phyloP scores from a whole-genome alignment of 306 rosid genomes.

The Oxytropis ochrocephala region DNA sequence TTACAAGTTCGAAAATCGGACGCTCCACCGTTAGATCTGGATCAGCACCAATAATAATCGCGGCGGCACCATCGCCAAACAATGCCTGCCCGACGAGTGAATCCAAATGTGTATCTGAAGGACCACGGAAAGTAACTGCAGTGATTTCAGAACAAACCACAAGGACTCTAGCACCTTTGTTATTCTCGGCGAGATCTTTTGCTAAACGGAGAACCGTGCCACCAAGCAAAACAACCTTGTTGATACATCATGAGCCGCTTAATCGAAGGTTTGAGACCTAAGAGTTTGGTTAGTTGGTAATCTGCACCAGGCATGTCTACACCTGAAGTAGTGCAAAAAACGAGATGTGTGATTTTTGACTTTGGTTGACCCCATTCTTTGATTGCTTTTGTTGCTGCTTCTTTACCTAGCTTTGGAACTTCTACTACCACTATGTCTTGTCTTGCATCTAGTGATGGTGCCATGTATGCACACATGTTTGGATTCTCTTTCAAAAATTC shows the following conservation, averaged over 20 bases:
- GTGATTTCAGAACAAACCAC: conserved; percentile 66
- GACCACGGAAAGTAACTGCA: conserved; percentile 62
- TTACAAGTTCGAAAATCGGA: conserved; percentile 35
- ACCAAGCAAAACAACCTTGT: conserved; percentile 59
- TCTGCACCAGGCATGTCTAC: conserved; percentile 69
- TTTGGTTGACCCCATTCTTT: conserved; percentile 69
- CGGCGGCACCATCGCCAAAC: conserved; percentile 54
- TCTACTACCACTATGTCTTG: conserved; percentile 57
- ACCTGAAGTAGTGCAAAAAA: conserved; percentile 61
- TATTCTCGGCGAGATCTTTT: conserved; percentile 59
- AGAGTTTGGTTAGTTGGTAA: conserved; percentile 52
- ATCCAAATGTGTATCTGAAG: conserved; percentile 47
- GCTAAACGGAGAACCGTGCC: conserved; percentile 62
- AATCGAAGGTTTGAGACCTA: conserved; percentile 52
- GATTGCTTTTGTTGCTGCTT: conserved; percentile 47
- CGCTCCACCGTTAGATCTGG: conserved; percentile 31
- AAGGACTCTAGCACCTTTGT: conserved; percentile 45
- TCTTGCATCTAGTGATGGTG: conserved; percentile 49
- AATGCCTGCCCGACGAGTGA: conserved; percentile 51
- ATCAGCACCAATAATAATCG: conserved; percentile 41
- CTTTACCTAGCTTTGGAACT: conserved; percentile 52
- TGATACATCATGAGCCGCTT: conserved; percentile 66
- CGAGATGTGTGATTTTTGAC: conserved; percentile 52
- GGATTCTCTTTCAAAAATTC: conserved; percentile 43
- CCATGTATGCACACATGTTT: conserved; percentile 47